Percentiles rank a stretch among this genome's conserved stretches.
phyloP scores from a whole-genome alignment of 352 stramenopile species.

The Globisporangium spiculum region DNA sequence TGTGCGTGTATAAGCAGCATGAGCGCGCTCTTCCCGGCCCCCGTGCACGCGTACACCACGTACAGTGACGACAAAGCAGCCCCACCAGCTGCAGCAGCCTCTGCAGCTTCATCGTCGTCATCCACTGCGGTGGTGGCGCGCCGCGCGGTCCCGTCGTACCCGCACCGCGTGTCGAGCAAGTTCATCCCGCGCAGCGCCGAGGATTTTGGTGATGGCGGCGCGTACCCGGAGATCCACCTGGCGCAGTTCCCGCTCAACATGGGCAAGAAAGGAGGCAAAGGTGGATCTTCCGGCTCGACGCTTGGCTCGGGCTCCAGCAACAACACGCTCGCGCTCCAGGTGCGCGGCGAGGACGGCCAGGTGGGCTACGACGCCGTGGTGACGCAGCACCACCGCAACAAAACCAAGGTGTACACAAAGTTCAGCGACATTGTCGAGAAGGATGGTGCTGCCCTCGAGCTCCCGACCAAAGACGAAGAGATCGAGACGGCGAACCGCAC shows the following conservation, averaged over 20 bases:
- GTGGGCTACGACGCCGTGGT: slow-evolving; percentile 96
- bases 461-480: slow-evolving; percentile 62
- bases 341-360: slow-evolving; percentile 88
- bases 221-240: slow-evolving; percentile 98
- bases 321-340: slow-evolving; percentile 88
- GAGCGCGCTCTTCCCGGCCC: slow-evolving; percentile 73
- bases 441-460: slow-evolving; percentile 49
- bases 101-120: slow-evolving; percentile 7
- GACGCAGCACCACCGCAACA: slow-evolving; percentile 94
- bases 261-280: slow-evolving; percentile 84
- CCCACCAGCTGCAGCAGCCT: not conserved
- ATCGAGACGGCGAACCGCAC: slow-evolving; percentile 67
- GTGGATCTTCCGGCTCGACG: not conserved
- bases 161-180: slow-evolving; percentile 42
- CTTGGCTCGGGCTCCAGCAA: slow-evolving; percentile 10
- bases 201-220: slow-evolving; percentile 98
- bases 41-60: slow-evolving; percentile 69
- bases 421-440: slow-evolving; percentile 93
- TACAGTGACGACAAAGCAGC: slow-evolving; percentile 40
- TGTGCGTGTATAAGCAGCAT: slow-evolving; percentile 24
- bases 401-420: slow-evolving; percentile 93
- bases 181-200: slow-evolving; percentile 61
- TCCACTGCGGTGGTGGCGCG: not conserved
- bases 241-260: slow-evolving; percentile 96
- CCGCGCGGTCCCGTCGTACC: slow-evolving; percentile 47